phyloP scores from a whole-genome alignment of 2,329 filamentous ascomycete species.

The Aspergillus brasiliensis region DNA sequence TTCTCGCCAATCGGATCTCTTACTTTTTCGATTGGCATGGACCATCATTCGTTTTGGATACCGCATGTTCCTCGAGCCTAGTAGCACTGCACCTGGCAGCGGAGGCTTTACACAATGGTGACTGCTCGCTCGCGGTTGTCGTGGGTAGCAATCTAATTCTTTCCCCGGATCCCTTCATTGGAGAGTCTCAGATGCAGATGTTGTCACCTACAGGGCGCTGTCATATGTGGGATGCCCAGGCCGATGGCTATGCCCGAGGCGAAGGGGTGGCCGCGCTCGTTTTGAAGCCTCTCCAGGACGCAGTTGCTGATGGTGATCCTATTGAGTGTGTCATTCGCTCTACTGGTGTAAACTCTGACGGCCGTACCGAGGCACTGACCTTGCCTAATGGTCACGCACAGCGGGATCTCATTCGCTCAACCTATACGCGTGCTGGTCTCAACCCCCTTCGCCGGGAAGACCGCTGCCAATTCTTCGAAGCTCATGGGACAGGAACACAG shows the following conservation, averaged over 20 bases:
- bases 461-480: conserved; percentile 48
- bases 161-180: conserved; percentile 29
- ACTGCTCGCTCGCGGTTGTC: conserved; percentile 16
- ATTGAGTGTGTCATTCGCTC: conserved; percentile 31
- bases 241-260: conserved; percentile 54
- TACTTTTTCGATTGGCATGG: conserved; percentile 42
- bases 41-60: conserved; percentile 42
- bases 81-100: conserved; percentile 25
- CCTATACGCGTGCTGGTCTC: conserved; percentile 44
- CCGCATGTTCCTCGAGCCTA: conserved; percentile 43
- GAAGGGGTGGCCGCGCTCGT: conserved; percentile 52
- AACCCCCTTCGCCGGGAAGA: conserved; percentile 28
- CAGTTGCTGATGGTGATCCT: conserved; percentile 50
- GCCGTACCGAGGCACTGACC: conserved; percentile 37
- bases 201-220: conserved; percentile 57
- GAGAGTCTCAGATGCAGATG: conserved; percentile 37
- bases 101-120: background rate
- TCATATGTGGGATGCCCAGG: conserved; percentile 50
- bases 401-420: conserved; percentile 40
- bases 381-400: conserved; percentile 42
- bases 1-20: conserved; percentile 35
- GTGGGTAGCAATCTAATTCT: conserved; percentile 36
- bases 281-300: conserved; percentile 50
- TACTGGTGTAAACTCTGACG: conserved; percentile 41
- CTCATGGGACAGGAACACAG: conserved; percentile 48